phyloP scores from a whole-genome alignment of 2,329 filamentous ascomycete genomes.

The Beauveria pseudobassiana region DNA sequence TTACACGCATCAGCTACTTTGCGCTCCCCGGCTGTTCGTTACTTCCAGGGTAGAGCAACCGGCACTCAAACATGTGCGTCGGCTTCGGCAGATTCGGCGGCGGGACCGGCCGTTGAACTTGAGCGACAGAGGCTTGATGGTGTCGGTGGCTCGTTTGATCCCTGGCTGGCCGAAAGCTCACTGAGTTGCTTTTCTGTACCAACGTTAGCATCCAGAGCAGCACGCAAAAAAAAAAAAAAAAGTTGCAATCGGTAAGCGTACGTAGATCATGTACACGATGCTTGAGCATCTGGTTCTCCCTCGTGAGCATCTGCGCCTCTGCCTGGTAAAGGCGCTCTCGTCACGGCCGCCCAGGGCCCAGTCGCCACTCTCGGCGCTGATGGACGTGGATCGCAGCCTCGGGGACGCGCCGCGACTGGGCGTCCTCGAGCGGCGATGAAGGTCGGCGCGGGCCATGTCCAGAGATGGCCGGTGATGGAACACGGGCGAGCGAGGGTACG shows the following conservation, averaged over 20 bases:
- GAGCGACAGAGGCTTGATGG: conserved; percentile 42
- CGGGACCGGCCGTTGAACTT: conserved; percentile 35
- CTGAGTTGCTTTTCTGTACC: conserved; percentile 43
- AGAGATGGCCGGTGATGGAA: conserved; percentile 49
- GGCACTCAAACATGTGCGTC: neutral
- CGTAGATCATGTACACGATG: conserved; percentile 67
- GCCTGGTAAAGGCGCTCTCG: conserved; percentile 72
- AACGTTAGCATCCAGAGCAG: conserved; percentile 14
- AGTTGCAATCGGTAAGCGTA: conserved; percentile 24
- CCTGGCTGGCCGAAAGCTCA: conserved; percentile 29
- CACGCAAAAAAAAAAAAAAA: too few species aligned
- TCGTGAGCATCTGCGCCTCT: conserved; percentile 67
- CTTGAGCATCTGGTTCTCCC: conserved; percentile 78
- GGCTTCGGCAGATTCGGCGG: conserved; percentile 27
- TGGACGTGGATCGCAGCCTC: conserved; percentile 48
- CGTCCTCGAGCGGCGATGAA: conserved; percentile 50
- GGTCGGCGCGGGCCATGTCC: conserved; percentile 48
- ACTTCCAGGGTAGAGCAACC: neutral
- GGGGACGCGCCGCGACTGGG: conserved; percentile 52
- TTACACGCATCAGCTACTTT: neutral
- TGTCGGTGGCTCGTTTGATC: conserved; percentile 37
- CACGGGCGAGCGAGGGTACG: conserved; percentile 44
- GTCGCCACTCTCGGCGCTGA: conserved; percentile 53
- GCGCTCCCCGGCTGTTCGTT: neutral
- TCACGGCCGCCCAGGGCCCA: conserved; percentile 59